Evolutionary conservation across 192 early-diverging fungal species (phyloP).

Genomic region (Backusella parvicylindrica): DNA sequence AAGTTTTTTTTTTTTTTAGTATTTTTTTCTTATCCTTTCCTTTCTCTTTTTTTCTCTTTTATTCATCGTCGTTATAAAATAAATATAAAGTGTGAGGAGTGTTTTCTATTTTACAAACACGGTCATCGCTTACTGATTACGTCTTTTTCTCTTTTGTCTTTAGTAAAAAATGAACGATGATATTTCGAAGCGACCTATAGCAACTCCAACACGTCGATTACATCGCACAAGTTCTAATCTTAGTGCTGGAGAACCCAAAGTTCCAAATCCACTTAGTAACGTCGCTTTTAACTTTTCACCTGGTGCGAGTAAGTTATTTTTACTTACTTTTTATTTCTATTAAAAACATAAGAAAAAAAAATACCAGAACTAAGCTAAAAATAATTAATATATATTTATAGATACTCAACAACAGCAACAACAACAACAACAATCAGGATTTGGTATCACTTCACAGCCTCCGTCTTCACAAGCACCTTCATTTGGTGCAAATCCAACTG

Average conservation of each 20-base stretch:
- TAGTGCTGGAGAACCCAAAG: background rate
- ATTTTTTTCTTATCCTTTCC: background rate
- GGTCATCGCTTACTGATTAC: background rate
- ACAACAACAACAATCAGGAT: too few species aligned
- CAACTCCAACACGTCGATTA: background rate
- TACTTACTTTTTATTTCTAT: too few species aligned
- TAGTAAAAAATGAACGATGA: background rate
- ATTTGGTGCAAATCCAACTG: background rate
- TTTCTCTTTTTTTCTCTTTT: background rate
- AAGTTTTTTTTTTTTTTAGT: background rate
- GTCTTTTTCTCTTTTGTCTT: background rate
- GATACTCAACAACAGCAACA: too few species aligned
- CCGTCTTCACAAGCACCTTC: background rate
- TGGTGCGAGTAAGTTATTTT: too few species aligned
- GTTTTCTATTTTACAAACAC: background rate
- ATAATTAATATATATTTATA: too few species aligned
- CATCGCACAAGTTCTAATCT: background rate
- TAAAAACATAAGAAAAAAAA: too few species aligned
- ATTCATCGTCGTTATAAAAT: background rate
- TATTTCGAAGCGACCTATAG: background rate
- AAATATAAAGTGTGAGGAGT: background rate
- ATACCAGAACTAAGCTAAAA: too few species aligned
- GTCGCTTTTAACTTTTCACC: too few species aligned
- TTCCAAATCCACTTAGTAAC: background rate
- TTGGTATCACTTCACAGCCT: too few species aligned